Conservation (phyloP, 371 early-diverging fungal genomes). For the Mortierella sp. region DNA sequence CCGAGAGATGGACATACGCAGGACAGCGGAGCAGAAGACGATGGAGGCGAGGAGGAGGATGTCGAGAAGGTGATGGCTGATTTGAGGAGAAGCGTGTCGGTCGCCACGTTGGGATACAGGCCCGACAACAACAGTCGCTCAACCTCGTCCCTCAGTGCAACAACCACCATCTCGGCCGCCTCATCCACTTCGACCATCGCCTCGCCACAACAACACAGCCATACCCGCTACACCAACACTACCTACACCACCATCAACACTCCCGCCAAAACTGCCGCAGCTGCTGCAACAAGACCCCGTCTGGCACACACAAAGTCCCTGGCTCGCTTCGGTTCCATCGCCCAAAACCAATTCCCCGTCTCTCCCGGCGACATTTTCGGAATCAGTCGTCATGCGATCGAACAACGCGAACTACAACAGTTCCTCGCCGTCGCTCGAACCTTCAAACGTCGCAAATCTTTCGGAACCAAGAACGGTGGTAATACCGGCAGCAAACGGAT, state of each 20-base stretch:
- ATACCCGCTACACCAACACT: not conserved
- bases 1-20: not conserved
- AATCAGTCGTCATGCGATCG: constrained; percentile 47
- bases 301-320: constrained; percentile 17
- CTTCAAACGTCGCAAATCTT: constrained; percentile 24
- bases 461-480: constrained; percentile 16
- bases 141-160: not conserved
- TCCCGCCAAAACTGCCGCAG: not conserved
- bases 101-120: constrained; percentile 27
- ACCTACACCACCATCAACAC: not conserved
- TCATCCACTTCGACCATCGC: constrained; percentile 1
- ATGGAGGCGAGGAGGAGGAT: constrained; percentile 31
- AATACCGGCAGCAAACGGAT: not conserved
- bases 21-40: not conserved
- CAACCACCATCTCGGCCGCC: not conserved
- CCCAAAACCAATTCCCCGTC: constrained; percentile 40
- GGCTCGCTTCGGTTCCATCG: constrained; percentile 31
- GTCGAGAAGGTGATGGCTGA: constrained; percentile 34
- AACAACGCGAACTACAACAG: constrained; percentile 40
- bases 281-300: not conserved
- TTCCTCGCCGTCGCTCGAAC: constrained; percentile 37
- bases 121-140: not conserved
- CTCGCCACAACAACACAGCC: not conserved
- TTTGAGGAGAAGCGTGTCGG: constrained; percentile 40
- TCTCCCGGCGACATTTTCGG: constrained; percentile 53